Evolutionary conservation across 805 yeast genomes (phyloP).

Genomic region (Kazachstania taianensis): DNA sequence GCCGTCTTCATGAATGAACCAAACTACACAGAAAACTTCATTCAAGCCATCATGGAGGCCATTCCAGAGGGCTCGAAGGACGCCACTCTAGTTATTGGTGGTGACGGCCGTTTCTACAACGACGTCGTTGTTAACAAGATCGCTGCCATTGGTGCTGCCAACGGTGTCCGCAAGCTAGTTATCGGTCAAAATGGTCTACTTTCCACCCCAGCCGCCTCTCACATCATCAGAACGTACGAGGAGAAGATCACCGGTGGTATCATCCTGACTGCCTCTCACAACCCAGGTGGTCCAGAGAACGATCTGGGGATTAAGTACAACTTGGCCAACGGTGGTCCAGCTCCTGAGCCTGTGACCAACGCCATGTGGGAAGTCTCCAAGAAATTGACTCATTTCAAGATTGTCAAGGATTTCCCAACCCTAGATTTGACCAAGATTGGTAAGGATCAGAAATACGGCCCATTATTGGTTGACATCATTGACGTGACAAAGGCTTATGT

Average conservation of each 20-base stretch:
- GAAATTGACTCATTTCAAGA: conserved; percentile 49
- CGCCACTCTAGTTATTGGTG: conserved; percentile 83
- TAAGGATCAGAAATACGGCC: conserved; percentile 36
- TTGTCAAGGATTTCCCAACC: conserved; percentile 46
- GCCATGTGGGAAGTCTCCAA: conserved; percentile 67
- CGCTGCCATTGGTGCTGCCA: conserved; percentile 78
- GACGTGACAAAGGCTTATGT: conserved; percentile 77
- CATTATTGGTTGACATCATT: conserved; percentile 66
- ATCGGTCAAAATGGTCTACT: conserved; percentile 82
- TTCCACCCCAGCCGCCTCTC: conserved; percentile 96
- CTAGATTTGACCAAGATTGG: conserved; percentile 60
- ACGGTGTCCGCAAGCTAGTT: conserved; percentile 76
- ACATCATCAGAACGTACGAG: conserved; percentile 62
- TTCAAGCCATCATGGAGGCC: conserved; percentile 74
- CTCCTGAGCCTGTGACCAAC: conserved; percentile 90
- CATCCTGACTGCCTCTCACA: conserved; percentile 91
- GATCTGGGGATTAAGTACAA: conserved; percentile 96
- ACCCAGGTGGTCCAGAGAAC: conserved; percentile 91
- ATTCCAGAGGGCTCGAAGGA: conserved; percentile 81
- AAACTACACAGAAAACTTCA: conserved; percentile 85
- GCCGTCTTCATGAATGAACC: conserved; percentile 61
- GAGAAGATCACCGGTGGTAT: conserved; percentile 81
- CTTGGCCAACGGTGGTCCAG: conserved; percentile 93
- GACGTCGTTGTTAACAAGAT: conserved; percentile 71
- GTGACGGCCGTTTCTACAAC: conserved; percentile 93